Conservation (phyloP, 768 basidiomycete species). For the Lyophyllum decastes region DNA sequence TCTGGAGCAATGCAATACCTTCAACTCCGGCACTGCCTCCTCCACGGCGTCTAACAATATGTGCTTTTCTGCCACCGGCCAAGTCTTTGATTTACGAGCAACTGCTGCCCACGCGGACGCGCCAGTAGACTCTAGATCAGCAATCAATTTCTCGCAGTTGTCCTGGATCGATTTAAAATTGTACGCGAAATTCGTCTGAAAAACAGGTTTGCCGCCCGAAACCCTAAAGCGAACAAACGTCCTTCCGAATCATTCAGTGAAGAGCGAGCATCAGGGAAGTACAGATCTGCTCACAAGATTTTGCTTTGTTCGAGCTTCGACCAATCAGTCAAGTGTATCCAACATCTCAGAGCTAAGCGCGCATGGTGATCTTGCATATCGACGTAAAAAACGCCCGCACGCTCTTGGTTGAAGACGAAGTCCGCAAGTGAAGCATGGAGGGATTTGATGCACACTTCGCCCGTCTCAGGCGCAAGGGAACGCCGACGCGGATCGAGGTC, state of each 20-base stretch:
- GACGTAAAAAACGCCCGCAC: no score
- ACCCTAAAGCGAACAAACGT: no score
- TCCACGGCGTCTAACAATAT: background rate
- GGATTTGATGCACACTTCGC: background rate
- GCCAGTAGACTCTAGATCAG: no score
- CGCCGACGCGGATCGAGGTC: no score
- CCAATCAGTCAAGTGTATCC: background rate
- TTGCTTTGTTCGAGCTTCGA: background rate
- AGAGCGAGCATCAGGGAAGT: background rate
- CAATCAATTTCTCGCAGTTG: no score
- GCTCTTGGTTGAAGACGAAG: no score
- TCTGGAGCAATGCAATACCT: no score
- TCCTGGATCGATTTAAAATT: no score
- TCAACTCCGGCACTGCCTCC: background rate
- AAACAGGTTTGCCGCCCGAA: no score
- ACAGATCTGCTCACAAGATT: background rate
- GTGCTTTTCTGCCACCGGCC: background rate
- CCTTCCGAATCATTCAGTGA: background rate
- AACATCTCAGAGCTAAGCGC: no score
- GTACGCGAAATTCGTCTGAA: no score
- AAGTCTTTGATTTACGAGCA: background rate
- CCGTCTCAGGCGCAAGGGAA: background rate
- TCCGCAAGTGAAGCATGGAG: background rate
- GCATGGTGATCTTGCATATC: no score
- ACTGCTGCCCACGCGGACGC: background rate